Evolutionary conservation across 202 grass and related monocot species (phyloP).

Genomic region (Carex sylvatica): DNA sequence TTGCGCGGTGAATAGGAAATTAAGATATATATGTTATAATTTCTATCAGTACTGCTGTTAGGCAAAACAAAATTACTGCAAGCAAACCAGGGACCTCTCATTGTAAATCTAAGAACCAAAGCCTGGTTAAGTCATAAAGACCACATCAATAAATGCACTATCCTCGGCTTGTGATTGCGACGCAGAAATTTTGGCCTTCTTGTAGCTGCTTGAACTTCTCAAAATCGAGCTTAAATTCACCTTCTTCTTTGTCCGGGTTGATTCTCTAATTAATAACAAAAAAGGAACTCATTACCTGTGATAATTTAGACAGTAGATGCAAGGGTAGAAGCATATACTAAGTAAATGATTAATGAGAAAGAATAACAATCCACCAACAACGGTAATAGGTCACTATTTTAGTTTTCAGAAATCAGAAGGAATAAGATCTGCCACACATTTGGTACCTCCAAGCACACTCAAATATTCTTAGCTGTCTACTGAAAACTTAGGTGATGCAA

Average conservation of each 20-base stretch:
- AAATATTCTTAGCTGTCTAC: neutral
- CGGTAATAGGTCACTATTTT: neutral
- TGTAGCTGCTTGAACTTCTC: constrained; percentile 65
- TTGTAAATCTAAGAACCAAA: neutral
- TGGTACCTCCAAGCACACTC: neutral
- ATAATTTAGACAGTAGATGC: constrained; percentile 4
- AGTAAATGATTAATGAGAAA: neutral
- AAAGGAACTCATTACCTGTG: neutral
- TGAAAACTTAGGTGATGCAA: neutral
- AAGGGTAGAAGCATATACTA: neutral
- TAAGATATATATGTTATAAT: neutral
- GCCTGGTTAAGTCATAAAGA: constrained; percentile 32
- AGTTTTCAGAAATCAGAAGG: neutral
- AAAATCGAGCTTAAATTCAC: constrained; percentile 51
- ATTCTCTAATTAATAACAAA: constrained; percentile 42
- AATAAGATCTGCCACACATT: neutral
- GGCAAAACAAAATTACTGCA: constrained; percentile 2
- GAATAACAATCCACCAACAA: neutral
- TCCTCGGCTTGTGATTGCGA: constrained; percentile 53
- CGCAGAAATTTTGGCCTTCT: constrained; percentile 50
- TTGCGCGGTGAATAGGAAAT: neutral
- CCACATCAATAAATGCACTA: constrained; percentile 44
- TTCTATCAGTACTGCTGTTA: neutral
- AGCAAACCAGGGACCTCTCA: neutral
- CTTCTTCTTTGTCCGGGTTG: constrained; percentile 32